Conservation (phyloP, 805 yeast species). For the Pichia kluyveri region DNA sequence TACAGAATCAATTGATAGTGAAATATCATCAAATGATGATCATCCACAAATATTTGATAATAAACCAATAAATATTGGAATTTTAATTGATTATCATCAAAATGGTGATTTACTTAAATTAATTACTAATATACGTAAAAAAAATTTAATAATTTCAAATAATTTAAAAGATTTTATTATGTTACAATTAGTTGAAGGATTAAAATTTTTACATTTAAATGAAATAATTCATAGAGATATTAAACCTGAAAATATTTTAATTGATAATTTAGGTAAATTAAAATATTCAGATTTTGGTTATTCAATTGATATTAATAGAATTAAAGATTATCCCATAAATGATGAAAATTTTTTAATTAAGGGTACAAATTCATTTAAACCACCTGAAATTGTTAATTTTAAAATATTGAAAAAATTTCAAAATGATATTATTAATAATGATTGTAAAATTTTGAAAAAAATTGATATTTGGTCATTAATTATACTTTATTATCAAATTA, state of each 20-base stretch:
- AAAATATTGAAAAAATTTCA: background rate
- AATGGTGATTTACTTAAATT: constrained; percentile 41
- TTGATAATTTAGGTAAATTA: constrained; percentile 35
- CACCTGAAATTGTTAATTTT: constrained; percentile 37
- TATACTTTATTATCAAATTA: constrained; percentile 37
- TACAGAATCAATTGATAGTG: background rate
- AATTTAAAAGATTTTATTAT: constrained; percentile 37
- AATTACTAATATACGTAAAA: constrained; percentile 31
- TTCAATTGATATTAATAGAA: constrained; percentile 28
- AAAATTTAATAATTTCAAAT: constrained; percentile 23
- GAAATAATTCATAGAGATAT: constrained; percentile 42
- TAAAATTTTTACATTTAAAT: constrained; percentile 34
- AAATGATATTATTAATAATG: background rate
- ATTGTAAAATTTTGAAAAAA: constrained; percentile 23
- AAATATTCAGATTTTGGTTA: constrained; percentile 45
- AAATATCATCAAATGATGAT: background rate
- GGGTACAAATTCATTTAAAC: constrained; percentile 47
- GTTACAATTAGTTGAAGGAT: constrained; percentile 44
- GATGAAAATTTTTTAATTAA: constrained; percentile 22
- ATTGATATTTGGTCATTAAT: constrained; percentile 48
- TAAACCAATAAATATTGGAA: constrained; percentile 14
- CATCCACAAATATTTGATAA: background rate
- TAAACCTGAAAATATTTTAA: constrained; percentile 45
- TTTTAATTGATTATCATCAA: constrained; percentile 34
- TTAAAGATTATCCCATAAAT: constrained; percentile 14